Evolutionary conservation across 2,329 filamentous ascomycete species (phyloP), one percentile per base, ranked within the genome.

Genomic region (Fusarium proliferatum): DNA sequence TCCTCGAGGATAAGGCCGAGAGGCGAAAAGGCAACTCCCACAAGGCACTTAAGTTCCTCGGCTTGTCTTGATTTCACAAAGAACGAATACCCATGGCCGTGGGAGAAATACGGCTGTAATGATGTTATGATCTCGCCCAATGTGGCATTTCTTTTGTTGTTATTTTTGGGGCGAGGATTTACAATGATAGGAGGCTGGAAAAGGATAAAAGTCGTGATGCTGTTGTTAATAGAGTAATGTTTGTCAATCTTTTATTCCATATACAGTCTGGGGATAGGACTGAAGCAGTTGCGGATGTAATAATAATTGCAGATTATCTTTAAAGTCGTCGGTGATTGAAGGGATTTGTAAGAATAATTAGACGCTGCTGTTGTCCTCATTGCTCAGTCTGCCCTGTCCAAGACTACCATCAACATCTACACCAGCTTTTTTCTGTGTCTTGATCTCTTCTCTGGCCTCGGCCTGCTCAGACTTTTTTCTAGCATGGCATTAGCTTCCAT

Each of bases 11-110:
- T 62, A 84, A 81, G 66, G 67, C 75, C 5, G 74, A 74, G 16
- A 72, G 77, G 34, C 80, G 78, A 21, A 85, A 84, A 77, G 83
- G 81, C 4, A 86, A 84, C 64, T 87, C 82, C 56, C 82, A 84
- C 12, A 89, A 89, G 77, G 87, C 87, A 11, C 82, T 88, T 59
- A 88, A 87, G 77, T 88, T 88, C 76, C 81, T 89, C 3, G 87
- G 87, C 1, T 78, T 88, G 49, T 83, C 84, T 16, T 74, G 38
- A 74, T 49, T 33, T 33, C 12, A 30, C 16, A 26, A 42, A 23
- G 38, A 36, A 46, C 10, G 21, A 41, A 67, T 64, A 19, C 51
- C 19, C 26, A 30, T 56, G 38, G 41, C 41, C 45, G 45, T 64
- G 17, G 39, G 23, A 36, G 36, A 19, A n/a, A 21, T 23, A 42